Base-by-base conservation (phyloP, 2,329 filamentous ascomycete genomes). In the Hymenoscyphus linearis region DNA sequence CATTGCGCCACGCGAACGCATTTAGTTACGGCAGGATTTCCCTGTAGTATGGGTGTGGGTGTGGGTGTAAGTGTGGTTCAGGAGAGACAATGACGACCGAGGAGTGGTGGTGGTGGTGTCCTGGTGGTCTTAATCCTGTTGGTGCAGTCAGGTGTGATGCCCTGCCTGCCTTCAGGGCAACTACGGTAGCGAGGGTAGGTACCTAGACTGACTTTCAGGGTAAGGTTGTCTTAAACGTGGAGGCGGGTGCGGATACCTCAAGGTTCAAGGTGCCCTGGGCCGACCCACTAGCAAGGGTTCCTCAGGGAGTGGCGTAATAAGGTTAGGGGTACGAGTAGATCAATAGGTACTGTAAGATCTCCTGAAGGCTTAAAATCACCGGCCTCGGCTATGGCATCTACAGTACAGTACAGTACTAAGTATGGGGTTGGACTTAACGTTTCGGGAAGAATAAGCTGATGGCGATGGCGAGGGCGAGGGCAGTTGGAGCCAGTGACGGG, bases 1-100 rank as follows among this genome's bases (percentile, higher is more conserved):
- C 16, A 40, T 57, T 58, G 60, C 64, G 64, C 66, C 66, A 65
- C 64, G 56, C 13, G 58, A 60, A 65, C 56, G 58, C 12, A 47
- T n/a, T 16, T 16, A 22, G 58, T 63, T 57, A 62, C 31, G 57
- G 25, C 27, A 50, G 31, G 31, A 31, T 31, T 25, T 22, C n/a
- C 26, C n/a, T n/a, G n/a, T 53, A n/a, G 2, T 2, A 26, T n/a
- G n/a, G 18, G n/a, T 53, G 50, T 26, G 50, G 18, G 14, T 9
- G 9, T 26, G 50, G 7, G 5, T 22, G 16, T 53, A 5, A 13
- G 22, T n/a, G 31, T 31, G 31, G 31, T 31, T 31, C 5, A 47
- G 4, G 34, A 52, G 16, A 50, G 27, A 14, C 26, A 58, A 13
- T 16, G 44, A 36, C 25, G 40, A 52, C 26, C 9, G 22, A 56